Conservation (phyloP, 805 yeast genomes). For the Jamesozyma rosinii region DNA sequence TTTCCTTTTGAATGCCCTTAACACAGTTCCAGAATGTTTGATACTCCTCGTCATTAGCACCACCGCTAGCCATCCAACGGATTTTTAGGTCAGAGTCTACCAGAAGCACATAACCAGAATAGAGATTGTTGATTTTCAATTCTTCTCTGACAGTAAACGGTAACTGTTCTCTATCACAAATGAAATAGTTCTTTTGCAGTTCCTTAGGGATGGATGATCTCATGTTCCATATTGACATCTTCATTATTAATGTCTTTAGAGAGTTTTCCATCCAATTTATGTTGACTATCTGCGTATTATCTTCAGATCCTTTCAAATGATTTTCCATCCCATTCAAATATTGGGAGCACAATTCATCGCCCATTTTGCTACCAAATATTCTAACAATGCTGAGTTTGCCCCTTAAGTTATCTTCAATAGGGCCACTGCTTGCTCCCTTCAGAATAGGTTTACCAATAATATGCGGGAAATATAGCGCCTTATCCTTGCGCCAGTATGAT, state of each 20-base stretch:
- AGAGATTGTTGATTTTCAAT: conserved; percentile 60
- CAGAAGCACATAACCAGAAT: conserved; percentile 75
- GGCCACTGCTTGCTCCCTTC: conserved; percentile 18
- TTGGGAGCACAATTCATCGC: conserved; percentile 54
- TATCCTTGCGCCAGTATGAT: conserved; percentile 65
- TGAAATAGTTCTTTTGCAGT: conserved; percentile 50
- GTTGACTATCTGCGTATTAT: conserved; percentile 57
- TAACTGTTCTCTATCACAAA: conserved; percentile 53
- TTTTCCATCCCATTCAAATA: conserved; percentile 7
- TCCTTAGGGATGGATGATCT: conserved; percentile 33
- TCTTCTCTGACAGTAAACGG: conserved; percentile 48
- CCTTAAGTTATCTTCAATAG: conserved; percentile 24
- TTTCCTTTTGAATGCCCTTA: conserved; percentile 3
- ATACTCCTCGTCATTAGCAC: conserved; percentile 58
- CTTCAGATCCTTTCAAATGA: conserved; percentile 4
- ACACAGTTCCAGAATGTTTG: conserved; percentile 32
- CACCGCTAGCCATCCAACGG: conserved; percentile 89
- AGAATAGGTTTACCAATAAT: conserved; percentile 47
- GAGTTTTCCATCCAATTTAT: conserved; percentile 66
- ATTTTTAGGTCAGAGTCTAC: conserved; percentile 67
- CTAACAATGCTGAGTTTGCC: conserved; percentile 27
- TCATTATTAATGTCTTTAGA: conserved; percentile 56
- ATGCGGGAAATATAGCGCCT: conserved; percentile 76
- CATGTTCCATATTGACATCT: conserved; percentile 36
- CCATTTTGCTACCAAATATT: conserved; percentile 38